Percentiles rank a stretch among this genome's conserved stretches.
These are phyloP conservation scores for Actinomortierella wolfii DNA, from an alignment of 371 early-diverging fungal species.

Conservation along the genomic window DNA sequence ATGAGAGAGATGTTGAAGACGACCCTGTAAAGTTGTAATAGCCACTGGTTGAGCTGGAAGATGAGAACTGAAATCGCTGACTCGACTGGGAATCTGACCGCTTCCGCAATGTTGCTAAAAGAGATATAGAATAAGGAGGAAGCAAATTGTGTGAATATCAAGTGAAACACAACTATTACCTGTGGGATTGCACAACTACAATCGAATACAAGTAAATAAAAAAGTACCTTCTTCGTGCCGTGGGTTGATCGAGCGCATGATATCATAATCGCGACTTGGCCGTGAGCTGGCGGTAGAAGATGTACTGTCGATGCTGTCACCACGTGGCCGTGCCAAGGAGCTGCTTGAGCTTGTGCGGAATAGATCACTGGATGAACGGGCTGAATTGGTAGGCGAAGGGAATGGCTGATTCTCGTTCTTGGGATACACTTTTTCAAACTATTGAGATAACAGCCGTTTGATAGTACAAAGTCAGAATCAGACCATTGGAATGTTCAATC, in stretches of 20 bases:
- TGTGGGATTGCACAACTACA: neutral
- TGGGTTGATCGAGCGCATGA: conserved; percentile 29
- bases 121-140: neutral
- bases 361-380: conserved; percentile 39
- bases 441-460: neutral
- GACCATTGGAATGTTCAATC: too few relatives aligned
- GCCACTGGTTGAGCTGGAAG: conserved; percentile 18
- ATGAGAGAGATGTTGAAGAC: too few relatives aligned
- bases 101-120: conserved; percentile 21
- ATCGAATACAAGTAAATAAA: too few relatives aligned
- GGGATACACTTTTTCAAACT: conserved; percentile 25
- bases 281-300: conserved; percentile 33
- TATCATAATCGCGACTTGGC: conserved; percentile 23
- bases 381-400: conserved; percentile 35
- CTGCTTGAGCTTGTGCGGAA: conserved; percentile 9
- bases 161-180: too few relatives aligned
- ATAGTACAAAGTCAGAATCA: too few relatives aligned
- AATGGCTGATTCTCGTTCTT: conserved; percentile 29
- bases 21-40: conserved; percentile 17
- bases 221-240: conserved; percentile 45
- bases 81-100: conserved; percentile 39
- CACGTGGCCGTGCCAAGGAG: conserved; percentile 33
- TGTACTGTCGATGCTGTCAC: conserved; percentile 35
- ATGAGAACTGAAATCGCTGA: conserved; percentile 21
- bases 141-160: neutral